These are phyloP conservation scores for Epichloe bromicola DNA, from an alignment of 2,329 filamentous ascomycete genomes.

Conservation along the genomic window DNA sequence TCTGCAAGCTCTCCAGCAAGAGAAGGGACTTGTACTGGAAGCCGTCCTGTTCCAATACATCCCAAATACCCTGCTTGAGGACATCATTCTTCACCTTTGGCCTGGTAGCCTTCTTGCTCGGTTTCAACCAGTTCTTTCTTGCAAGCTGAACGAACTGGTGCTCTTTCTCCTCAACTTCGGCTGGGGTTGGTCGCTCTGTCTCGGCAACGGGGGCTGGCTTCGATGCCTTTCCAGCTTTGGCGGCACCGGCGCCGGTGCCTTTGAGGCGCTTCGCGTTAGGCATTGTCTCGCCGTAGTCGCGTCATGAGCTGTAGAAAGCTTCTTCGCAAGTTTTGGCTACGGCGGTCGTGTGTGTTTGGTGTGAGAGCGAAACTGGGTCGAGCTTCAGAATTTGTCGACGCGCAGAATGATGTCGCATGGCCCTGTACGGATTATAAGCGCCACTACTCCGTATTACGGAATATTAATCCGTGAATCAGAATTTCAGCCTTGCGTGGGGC, in stretches of 20 bases:
- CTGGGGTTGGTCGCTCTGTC: constrained; percentile 39
- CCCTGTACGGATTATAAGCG: background rate
- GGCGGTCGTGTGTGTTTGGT: background rate
- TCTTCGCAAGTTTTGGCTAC: background rate
- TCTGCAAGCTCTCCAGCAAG: constrained; percentile 78
- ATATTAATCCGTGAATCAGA: constrained; percentile 2
- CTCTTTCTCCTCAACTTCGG: constrained; percentile 59
- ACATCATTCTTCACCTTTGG: constrained; percentile 71
- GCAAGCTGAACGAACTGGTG: constrained; percentile 65
- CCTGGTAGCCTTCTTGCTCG: constrained; percentile 45
- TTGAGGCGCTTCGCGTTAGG: constrained; percentile 47
- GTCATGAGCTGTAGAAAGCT: constrained; percentile 3
- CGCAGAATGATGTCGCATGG: background rate
- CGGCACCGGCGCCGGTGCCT: constrained; percentile 33
- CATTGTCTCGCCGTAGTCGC: constrained; percentile 23
- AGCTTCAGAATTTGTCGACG: background rate
- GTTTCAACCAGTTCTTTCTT: constrained; percentile 70
- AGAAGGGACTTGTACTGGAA: constrained; percentile 70
- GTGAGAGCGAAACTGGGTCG: background rate
- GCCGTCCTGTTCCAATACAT: constrained; percentile 65
- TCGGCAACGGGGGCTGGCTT: constrained; percentile 26
- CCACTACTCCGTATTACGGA: background rate
- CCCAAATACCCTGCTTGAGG: constrained; percentile 81
- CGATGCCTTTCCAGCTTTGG: constrained; percentile 15
- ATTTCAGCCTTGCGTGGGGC: constrained; percentile 12